phyloP scores from a whole-genome alignment of 495 filamentous ascomycete species.

The Aspergillus coremiiformis region DNA sequence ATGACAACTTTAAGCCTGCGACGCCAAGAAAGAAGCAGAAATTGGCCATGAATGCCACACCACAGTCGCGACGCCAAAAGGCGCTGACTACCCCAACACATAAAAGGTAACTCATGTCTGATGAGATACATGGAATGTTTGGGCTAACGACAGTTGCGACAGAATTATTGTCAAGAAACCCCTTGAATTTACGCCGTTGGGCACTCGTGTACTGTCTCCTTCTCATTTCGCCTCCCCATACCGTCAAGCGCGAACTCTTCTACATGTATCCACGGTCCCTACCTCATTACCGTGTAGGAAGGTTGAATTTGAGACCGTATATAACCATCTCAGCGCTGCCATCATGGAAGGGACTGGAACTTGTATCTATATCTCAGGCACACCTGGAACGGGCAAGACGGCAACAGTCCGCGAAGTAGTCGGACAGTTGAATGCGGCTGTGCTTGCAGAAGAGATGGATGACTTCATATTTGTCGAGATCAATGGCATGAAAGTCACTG shows the following conservation, averaged over 20 bases:
- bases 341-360: constrained; percentile 88
- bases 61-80: constrained; percentile 48
- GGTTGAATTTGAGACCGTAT: constrained; percentile 83
- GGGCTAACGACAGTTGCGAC: constrained; percentile 3
- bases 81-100: constrained; percentile 61
- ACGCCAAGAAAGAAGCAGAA: constrained; percentile 57
- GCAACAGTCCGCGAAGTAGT: constrained; percentile 96
- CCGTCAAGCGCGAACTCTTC: constrained; percentile 75
- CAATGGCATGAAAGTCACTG: constrained; percentile 99
- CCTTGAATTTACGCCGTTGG: constrained; percentile 89
- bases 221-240: constrained; percentile 75
- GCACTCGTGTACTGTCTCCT: constrained; percentile 77
- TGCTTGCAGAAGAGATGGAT: constrained; percentile 84
- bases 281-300: constrained; percentile 85
- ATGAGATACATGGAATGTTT: background rate
- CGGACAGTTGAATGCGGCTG: constrained; percentile 75
- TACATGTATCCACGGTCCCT: constrained; percentile 92
- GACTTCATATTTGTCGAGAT: constrained; percentile 99
- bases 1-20: constrained; percentile 40
- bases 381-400: constrained; percentile 97
- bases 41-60: constrained; percentile 48
- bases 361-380: constrained; percentile 99
- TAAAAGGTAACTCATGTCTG: constrained; percentile 39
- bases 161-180: constrained; percentile 81
- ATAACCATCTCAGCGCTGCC: constrained; percentile 86